Base-by-base conservation (phyloP, 176 grass and related monocot genomes). In the Oropetium thomaeum region DNA sequence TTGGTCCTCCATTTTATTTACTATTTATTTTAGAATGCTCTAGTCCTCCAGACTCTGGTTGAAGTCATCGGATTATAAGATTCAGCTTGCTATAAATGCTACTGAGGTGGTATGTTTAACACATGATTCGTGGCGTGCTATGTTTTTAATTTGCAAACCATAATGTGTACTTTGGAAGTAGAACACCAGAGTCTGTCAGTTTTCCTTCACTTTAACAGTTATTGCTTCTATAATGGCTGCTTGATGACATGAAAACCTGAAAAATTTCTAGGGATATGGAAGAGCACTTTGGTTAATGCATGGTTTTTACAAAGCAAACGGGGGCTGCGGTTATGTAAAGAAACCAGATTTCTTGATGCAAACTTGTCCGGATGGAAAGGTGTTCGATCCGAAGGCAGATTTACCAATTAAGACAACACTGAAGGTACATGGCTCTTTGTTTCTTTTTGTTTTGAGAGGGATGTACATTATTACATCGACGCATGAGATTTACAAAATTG, bases 251-350 rank as follows among this genome's bases (percentile, higher is more conserved):
- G 31, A 67, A 43, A 34, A 51, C 7, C 2, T 74, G 23, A 6
- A 27, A 8, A n/a, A 25, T n/a, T 61, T 47, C 37, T 79, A 97
- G 94, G 90, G 94, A 71, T 75, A 97, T 65, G 94, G 94, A 64
- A 89, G 94, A 77, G 85, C 94, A 45, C 90, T 97, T 72, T 97
- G 94, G 94, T 81, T 97, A 63, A 97, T 97, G 94, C 84, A 87
- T 62, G 90, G 94, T 20, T 97, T 97, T 62, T 97, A 89, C 63
- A 91, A 82, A 83, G 88, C 94, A 39, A 97, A 97, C 5, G 94
- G 90, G 30, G 81, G 90, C 26, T 93, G 94, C 23, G 94, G 94
- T 71, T 97, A 91, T 40, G 88, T 97, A 63, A 93, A 91, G 69
- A 97, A 97, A 87, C 94, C 94, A 34, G 88, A 93, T 62, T 97